These are phyloP conservation scores for Afroboletus lepidellus DNA, from an alignment of 1,284 basidiomycete species.

Conservation along the genomic window DNA sequence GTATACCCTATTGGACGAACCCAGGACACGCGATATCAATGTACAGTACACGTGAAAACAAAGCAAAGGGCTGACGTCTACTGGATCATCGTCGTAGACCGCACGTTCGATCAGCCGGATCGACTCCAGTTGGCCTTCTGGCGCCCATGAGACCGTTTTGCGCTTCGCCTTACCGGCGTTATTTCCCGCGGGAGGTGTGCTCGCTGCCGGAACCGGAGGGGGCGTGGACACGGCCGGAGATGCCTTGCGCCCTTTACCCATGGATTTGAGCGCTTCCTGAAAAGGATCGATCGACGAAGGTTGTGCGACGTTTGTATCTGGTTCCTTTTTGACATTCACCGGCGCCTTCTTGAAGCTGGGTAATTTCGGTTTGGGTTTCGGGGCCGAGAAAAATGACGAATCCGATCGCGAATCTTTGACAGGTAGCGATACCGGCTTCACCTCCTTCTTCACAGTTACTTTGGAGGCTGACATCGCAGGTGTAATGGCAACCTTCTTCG, in stretches of 20 bases:
- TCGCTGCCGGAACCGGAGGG: slow-evolving; percentile 32
- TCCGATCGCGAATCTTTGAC: slow-evolving; percentile 78
- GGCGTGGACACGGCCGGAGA: slow-evolving; percentile 48
- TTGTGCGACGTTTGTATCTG: slow-evolving; percentile 62
- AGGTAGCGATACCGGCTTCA: slow-evolving; percentile 40
- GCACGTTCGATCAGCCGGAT: slow-evolving; percentile 78
- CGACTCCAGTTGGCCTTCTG: slow-evolving; percentile 66
- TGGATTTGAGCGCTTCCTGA: slow-evolving; percentile 73
- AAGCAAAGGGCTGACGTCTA: slow-evolving; percentile 65
- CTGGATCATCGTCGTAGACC: slow-evolving; percentile 79
- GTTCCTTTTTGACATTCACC: slow-evolving; percentile 49
- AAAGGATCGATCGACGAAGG: slow-evolving; percentile 76
- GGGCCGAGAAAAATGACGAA: slow-evolving; percentile 80
- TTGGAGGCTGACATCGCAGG: slow-evolving; percentile 36
- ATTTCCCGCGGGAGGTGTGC: slow-evolving; percentile 37
- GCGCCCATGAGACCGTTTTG: slow-evolving; percentile 75
- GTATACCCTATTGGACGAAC: slow-evolving; percentile 55
- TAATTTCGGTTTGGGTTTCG: slow-evolving; percentile 76
- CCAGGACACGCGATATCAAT: slow-evolving; percentile 48
- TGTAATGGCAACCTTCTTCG: slow-evolving; percentile 62
- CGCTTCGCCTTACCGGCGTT: slow-evolving; percentile 56
- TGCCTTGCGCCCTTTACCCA: slow-evolving; percentile 58
- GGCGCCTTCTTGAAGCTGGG: slow-evolving; percentile 79
- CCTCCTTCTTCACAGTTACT: slow-evolving; percentile 44
- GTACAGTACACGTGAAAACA: slow-evolving; percentile 49